Base-by-base conservation (phyloP, 225 moss, liverwort and hornwort species). In the Climacium dendroides region DNA sequence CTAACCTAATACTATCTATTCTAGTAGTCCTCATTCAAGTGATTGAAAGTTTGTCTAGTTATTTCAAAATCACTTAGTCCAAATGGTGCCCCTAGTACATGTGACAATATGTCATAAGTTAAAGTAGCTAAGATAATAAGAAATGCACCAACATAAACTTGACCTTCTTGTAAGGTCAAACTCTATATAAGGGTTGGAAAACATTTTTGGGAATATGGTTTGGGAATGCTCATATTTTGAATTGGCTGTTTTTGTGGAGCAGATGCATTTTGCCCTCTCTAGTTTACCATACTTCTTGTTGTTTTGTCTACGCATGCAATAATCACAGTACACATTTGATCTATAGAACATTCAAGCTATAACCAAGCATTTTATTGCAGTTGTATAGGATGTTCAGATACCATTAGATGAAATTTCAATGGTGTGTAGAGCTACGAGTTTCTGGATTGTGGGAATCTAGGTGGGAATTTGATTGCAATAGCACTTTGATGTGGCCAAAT, bases 281-380 rank as follows among this genome's bases (percentile, higher is more conserved):
- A 3, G 10, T 29, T 45, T 9, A 29, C 11, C 0, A 74, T 11
- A 74, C 6, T 74, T 7, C 6, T 73, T 19, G 19, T 0, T 19
- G 2, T 19, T 10, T 10, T 73, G 25, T 73, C 2, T 1, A 48
- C 30, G 2, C 3, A 11, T 0, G 11, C 48, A 74, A 48, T 48
- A 11, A 47, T 30, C 18, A 74, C 30, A 1, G 48, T 48, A 11
- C 2, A 17, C 0, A 7, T 48, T 0, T 47, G 4, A 0, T 11
- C 19, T 18, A 2, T 1, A 30, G 2, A 74, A 47, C 19, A 74
- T 30, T 48, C 30, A 30, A 74, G 30, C 48, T 48, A 48, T 30
- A 74, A 48, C 0, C 4, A 0, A 19, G 19, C 48, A 48, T 74
- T 19, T 48, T 74, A 19, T 0, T 48, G 48, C 30, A 48, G 48